Conservation (phyloP, 306 rosid genomes). For the Cucurbita moschata region DNA sequence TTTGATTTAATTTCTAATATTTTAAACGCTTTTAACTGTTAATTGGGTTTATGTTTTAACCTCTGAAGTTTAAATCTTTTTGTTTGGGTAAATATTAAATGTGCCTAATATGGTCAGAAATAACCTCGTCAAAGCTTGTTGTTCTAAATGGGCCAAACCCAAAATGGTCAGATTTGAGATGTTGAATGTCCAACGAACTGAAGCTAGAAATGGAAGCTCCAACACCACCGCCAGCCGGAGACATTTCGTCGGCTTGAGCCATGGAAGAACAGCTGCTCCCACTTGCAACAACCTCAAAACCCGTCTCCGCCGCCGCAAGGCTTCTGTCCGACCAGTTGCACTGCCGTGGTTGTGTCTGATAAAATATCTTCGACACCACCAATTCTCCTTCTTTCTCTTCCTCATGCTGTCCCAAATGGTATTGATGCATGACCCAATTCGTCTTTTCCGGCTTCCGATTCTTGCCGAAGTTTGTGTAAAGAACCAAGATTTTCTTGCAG, state of each 20-base stretch:
- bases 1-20: no score
- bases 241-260: constrained; percentile 34
- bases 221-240: constrained; percentile 19
- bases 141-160: constrained; percentile 64
- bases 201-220: constrained; percentile 28
- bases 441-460: constrained; percentile 90
- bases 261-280: constrained; percentile 66
- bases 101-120: no score
- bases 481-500: constrained; percentile 85
- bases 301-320: neutral
- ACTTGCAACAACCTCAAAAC: constrained; percentile 16
- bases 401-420: constrained; percentile 76
- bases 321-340: constrained; percentile 59
- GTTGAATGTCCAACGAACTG: constrained; percentile 47
- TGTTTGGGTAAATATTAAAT: no score
- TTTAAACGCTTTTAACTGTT: no score
- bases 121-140: constrained; percentile 65
- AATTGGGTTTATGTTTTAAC: no score
- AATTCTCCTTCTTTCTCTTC: constrained; percentile 95
- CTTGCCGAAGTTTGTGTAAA: constrained; percentile 88
- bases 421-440: constrained; percentile 98
- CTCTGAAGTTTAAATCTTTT: no score
- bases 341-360: constrained; percentile 92
- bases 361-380: constrained; percentile 85
- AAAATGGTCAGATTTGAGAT: constrained; percentile 60